Evolutionary conservation across 2,329 filamentous ascomycete genomes (phyloP).

Genomic region (Microdochium nivale): DNA sequence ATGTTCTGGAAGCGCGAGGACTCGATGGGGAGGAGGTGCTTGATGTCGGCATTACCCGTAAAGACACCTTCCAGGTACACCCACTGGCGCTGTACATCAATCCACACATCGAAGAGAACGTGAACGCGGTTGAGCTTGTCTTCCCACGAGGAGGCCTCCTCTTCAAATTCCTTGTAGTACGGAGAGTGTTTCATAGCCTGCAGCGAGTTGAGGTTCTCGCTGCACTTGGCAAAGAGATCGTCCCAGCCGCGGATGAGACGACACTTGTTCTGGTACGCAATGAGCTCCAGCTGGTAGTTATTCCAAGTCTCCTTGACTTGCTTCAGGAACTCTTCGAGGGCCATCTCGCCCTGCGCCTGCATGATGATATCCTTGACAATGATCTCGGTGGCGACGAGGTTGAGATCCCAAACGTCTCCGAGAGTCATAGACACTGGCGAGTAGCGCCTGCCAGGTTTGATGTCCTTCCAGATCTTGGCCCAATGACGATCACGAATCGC

Average conservation of each 20-base stretch:
- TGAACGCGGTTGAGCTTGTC: constrained; percentile 97
- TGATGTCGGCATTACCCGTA: constrained; percentile 97
- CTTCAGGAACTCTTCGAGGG: constrained; percentile 92
- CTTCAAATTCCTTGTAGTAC: constrained; percentile 99
- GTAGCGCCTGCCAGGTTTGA: constrained; percentile 89
- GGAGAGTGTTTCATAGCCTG: constrained; percentile 99
- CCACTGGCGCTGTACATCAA: constrained; percentile 99
- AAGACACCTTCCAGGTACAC: constrained; percentile 99
- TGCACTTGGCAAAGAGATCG: constrained; percentile 95
- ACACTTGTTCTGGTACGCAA: constrained; percentile 97
- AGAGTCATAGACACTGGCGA: constrained; percentile 90
- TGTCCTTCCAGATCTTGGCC: constrained; percentile 93
- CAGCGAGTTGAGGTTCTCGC: constrained; percentile 92
- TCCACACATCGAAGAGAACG: constrained; percentile 98
- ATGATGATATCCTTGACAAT: constrained; percentile 89
- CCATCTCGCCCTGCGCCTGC: constrained; percentile 97
- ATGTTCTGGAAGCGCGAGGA: constrained; percentile 98
- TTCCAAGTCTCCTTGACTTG: constrained; percentile 96
- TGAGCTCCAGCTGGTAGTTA: constrained; percentile 85
- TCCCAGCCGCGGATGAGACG: constrained; percentile 97
- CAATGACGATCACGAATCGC: constrained; percentile 94
- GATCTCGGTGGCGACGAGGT: constrained; percentile 76
- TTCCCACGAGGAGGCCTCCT: constrained; percentile 94
- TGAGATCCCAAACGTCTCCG: constrained; percentile 98
- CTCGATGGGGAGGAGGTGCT: constrained; percentile 92